Base-by-base conservation (phyloP, 2,329 filamentous ascomycete species). In the Ceratocystis colombiana region DNA sequence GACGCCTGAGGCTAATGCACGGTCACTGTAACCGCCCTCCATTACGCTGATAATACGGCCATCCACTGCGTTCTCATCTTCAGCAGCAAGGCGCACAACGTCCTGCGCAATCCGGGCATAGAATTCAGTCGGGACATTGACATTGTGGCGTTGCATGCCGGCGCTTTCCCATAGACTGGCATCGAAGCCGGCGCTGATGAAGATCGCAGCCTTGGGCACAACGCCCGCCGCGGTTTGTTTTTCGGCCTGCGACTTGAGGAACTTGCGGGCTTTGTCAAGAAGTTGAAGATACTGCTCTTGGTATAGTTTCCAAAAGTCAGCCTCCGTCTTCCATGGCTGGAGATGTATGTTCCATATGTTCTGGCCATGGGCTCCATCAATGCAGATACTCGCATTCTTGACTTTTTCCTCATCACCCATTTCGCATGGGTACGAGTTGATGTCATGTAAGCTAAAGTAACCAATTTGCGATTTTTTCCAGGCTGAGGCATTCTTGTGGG, bases 401-500 rank as follows among this genome's bases (percentile, higher is more conserved):
- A 97, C 87, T 75, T 97, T 97, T 25, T 94, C 90, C 67, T 88
- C 84, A 69, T 97, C 93, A n/a, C 93, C 94, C 73, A 83, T 84
- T 74, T 99, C 94, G 74, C 94, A 99, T 0, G 95, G 94, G 72
- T 95, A 99, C 0, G 93, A 97, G 76, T 99, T 97, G 77, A 99
- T 96, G 73, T 99, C 94, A 74, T 99, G 94, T 55, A 99, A 75
- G 74, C 92, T 96, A 75, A 96, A 97, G 74, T 99, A 99, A 8
- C 92, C 94, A 71, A 97, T 94, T 0, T 88, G 87, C 0, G 88
- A 86, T 77, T 89, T 94, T 77, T 93, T 93, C 81, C 88, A 88
- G 37, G 81, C 79, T 0, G 87, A 81, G 0, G 87, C 84, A 72
- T 89, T 93, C 74, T 88, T 91, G 3, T 68, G 69, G 0, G 87